These are phyloP conservation scores for Picochlorum costavermella DNA, from an alignment of 139 green algal species.

Conservation along the genomic window DNA sequence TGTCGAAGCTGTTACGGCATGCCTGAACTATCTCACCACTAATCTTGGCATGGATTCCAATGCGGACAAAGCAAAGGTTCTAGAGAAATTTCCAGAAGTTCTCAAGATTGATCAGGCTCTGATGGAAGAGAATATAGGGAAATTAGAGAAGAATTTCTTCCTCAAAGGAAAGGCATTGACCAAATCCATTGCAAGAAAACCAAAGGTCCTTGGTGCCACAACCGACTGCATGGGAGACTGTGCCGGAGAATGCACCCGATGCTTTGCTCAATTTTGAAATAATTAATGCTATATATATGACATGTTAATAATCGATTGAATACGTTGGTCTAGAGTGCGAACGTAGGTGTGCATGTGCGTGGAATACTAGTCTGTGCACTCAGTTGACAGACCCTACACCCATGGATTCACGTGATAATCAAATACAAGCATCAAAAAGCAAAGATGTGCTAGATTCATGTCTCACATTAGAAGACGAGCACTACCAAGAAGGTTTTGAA, in stretches of 20 bases:
- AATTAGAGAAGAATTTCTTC: slow-evolving; percentile 14
- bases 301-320: not conserved
- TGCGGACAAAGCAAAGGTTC: not conserved
- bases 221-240: slow-evolving; percentile 8
- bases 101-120: not conserved
- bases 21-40: not conserved
- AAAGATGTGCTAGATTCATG: not conserved
- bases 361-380: too few species aligned
- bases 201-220: slow-evolving; percentile 4
- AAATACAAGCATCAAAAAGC: not conserved
- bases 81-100: slow-evolving; percentile 12
- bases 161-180: slow-evolving; percentile 6
- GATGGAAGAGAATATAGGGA: slow-evolving; percentile 8
- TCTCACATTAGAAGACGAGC: not conserved
- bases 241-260: slow-evolving; percentile 11
- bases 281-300: not conserved
- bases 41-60: not conserved
- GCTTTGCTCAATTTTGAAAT: slow-evolving; percentile 14
- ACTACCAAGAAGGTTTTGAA: not conserved
- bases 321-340: not conserved
- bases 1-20: not conserved
- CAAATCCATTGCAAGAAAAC: slow-evolving; percentile 1
- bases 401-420: too few species aligned
- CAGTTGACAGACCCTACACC: too few species aligned
- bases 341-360: not conserved